Percentiles rank a stretch among this genome's conserved stretches.
Evolutionary conservation across 2,329 filamentous ascomycete species (phyloP).

Genomic region (Paracoccidioides lutzii): DNA sequence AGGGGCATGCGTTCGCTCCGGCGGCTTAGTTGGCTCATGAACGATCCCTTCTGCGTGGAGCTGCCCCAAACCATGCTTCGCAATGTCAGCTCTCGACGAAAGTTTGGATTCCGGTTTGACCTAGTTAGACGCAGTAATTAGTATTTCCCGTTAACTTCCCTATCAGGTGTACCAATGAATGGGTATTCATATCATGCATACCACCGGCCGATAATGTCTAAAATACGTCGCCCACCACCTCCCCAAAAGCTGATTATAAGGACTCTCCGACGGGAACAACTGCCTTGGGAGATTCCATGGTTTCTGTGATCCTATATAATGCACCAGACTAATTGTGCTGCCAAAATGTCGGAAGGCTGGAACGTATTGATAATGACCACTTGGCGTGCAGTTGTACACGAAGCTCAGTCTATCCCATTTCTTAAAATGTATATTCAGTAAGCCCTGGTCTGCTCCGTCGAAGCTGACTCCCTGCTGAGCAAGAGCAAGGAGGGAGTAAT

Average conservation of each 20-base stretch:
- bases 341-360: slow-evolving; percentile 91
- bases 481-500: slow-evolving; percentile 70
- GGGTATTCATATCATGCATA: slow-evolving; percentile 8
- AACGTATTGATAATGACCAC: slow-evolving; percentile 91
- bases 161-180: neutral
- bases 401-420: slow-evolving; percentile 82
- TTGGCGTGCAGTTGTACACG: slow-evolving; percentile 93
- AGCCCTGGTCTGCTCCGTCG: slow-evolving; percentile 89
- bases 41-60: neutral
- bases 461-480: slow-evolving; percentile 83
- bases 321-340: slow-evolving; percentile 74
- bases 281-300: slow-evolving; percentile 60
- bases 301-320: slow-evolving; percentile 88
- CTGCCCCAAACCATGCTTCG: neutral
- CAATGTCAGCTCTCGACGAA: neutral
- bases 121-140: neutral
- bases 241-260: slow-evolving; percentile 68
- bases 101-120: neutral
- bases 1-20: neutral
- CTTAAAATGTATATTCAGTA: slow-evolving; percentile 89
- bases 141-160: neutral
- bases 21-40: neutral
- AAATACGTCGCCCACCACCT: slow-evolving; percentile 95
- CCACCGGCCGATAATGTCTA: slow-evolving; percentile 53
- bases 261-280: slow-evolving; percentile 23